phyloP scores from a whole-genome alignment of 1,284 basidiomycete species.

The Sporisorium scitamineum region DNA sequence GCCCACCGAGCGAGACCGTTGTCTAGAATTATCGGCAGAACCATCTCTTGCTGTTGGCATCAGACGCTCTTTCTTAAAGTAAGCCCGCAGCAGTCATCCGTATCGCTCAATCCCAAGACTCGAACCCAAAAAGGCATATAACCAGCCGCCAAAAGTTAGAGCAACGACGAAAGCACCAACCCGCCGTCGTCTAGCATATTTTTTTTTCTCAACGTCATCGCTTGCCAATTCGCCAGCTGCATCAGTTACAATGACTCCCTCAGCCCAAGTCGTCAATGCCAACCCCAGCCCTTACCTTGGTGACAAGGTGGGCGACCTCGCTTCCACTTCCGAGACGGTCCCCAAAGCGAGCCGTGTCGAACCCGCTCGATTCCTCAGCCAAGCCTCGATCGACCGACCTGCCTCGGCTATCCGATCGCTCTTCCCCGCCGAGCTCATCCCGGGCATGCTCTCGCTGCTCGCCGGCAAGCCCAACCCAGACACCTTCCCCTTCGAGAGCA shows the following conservation, averaged over 20 bases:
- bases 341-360: constrained; percentile 35
- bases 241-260: constrained; percentile 28
- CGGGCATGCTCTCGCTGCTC: constrained; percentile 83
- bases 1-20: too few species aligned
- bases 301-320: constrained; percentile 45
- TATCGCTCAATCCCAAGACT: not conserved
- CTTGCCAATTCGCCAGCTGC: not conserved
- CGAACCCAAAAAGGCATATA: constrained; percentile 2
- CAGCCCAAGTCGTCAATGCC: constrained; percentile 38
- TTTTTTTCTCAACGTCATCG: not conserved
- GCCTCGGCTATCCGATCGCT: constrained; percentile 74
- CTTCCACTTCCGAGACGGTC: constrained; percentile 15
- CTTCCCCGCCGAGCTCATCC: constrained; percentile 80
- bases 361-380: constrained; percentile 41
- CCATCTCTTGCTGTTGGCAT: not conserved
- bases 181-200: not conserved
- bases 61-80: not conserved
- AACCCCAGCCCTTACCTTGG: constrained; percentile 31
- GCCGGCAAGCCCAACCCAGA: constrained; percentile 82
- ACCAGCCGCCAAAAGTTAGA: not conserved
- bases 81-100: not conserved
- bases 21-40: not conserved
- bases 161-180: not conserved
- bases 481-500: constrained; percentile 86
- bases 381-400: constrained; percentile 29